phyloP scores from a whole-genome alignment of 2,329 filamentous ascomycete species.

The Pestalotiopsis sp. region DNA sequence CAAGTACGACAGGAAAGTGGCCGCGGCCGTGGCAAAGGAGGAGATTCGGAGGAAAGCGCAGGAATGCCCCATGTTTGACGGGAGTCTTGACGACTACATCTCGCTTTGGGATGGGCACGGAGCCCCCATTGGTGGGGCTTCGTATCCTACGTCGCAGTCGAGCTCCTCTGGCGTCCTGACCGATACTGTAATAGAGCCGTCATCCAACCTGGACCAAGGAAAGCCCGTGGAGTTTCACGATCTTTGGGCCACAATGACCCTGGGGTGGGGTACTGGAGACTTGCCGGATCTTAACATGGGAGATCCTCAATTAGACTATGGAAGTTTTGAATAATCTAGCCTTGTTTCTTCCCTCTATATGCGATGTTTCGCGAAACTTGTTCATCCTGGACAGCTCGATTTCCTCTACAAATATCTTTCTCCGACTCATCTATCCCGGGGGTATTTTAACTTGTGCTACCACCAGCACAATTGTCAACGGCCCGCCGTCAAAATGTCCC shows the following conservation, averaged over 20 bases:
- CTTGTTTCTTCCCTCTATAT: neutral
- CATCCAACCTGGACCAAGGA: neutral
- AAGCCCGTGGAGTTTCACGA: constrained; percentile 18
- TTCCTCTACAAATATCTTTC: neutral
- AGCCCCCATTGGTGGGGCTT: neutral
- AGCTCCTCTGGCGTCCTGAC: neutral
- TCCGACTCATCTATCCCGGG: neutral
- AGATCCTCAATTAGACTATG: neutral
- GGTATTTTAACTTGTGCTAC: neutral
- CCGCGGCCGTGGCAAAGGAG: constrained; percentile 30
- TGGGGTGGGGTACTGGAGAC: constrained; percentile 23
- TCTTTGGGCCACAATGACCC: constrained; percentile 29
- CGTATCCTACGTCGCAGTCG: neutral
- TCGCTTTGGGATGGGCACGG: constrained; percentile 12
- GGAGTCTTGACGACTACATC: constrained; percentile 37
- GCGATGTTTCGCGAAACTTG: neutral
- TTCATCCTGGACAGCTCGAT: neutral
- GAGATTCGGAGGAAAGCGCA: constrained; percentile 18
- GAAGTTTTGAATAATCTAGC: neutral
- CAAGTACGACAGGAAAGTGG: constrained; percentile 47
- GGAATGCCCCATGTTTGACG: constrained; percentile 55
- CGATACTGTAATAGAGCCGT: neutral
- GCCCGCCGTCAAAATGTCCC: neutral
- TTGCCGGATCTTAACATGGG: neutral
- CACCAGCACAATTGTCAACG: neutral